Evolutionary conservation across 2,329 filamentous ascomycete species (phyloP), one percentile per base, ranked within the genome.

Genomic region (Metarhizium guizhouense): DNA sequence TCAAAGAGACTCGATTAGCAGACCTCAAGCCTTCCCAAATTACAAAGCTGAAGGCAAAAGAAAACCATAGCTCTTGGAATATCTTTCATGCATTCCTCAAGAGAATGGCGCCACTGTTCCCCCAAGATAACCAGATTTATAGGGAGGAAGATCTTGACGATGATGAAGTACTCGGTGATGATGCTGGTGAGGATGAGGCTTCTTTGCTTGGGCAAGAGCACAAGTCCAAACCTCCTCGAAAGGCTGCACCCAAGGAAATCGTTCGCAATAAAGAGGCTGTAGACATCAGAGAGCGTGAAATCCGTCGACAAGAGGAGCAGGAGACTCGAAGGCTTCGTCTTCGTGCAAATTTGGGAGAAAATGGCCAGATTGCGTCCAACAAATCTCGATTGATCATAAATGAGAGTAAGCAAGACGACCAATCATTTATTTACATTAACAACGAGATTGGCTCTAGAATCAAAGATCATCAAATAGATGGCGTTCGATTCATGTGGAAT

Each of bases 401-500:
- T 64, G 78, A 83, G 57, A 77, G 77, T 32, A 88, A 86, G 64
- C 71, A 76, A 20, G 80, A 85, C 3, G 70, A 80, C 14, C 74
- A 87, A 60, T 76, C 77, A 0, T 75, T 84, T 50, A 80, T 90
- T 32, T 86, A 82, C 59, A 71, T 95, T 52, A 78, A 88, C 61
- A 69, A 78, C 0, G 69, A 79, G 7, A 88, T 93, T 54, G 85
- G 82, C 1, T 64, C 63, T 7, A 75, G 73, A 6, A 88, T 95
- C 58, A 93, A 94, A 63, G 76, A 83, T 8, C 90, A 96, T 68
- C 92, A 96, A 65, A 76, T 95, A 50, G 77, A 83, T 1, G 92
- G 92, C 1, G 83, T 96, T 20, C 85, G 86, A 11, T 96, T 96
- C 69, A 81, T 96, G 76, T 96, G 92, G 90, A 85, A 90, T 61